phyloP scores from a whole-genome alignment of 2,329 filamentous ascomycete species.

The Pestalotiopsis sp. region DNA sequence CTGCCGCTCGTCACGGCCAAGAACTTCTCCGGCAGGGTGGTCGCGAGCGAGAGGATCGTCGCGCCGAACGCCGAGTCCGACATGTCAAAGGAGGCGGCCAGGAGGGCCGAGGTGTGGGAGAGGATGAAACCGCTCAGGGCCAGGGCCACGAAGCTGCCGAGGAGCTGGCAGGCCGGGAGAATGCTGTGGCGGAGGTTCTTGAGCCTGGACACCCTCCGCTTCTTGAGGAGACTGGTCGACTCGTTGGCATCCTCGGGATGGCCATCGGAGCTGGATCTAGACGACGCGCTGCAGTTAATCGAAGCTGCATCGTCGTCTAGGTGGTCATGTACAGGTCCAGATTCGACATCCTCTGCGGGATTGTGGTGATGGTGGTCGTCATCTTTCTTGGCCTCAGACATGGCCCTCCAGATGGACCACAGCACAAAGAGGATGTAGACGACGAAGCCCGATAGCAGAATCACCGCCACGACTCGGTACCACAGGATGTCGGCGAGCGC shows the following conservation, averaged over 20 bases:
- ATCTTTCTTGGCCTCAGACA: neutral
- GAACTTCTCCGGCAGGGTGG: neutral
- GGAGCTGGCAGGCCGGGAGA: neutral
- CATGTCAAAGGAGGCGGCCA: neutral
- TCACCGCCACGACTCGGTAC: neutral
- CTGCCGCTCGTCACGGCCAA: neutral
- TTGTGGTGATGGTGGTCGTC: neutral
- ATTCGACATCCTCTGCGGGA: neutral
- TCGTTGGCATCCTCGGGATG: neutral
- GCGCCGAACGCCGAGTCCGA: neutral
- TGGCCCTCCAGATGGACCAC: neutral
- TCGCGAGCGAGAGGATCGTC: neutral
- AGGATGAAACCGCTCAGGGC: neutral
- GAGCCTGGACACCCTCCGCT: neutral
- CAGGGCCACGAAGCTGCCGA: neutral
- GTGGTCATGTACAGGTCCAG: neutral
- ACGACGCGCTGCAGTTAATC: neutral
- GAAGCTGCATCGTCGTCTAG: neutral
- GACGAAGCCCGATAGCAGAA: neutral
- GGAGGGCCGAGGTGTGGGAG: neutral
- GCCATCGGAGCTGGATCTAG: neutral
- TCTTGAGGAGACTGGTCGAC: neutral
- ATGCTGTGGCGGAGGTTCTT: neutral
- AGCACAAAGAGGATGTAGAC: neutral
- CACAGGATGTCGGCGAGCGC: neutral